Evolutionary conservation across 768 basidiomycete genomes (phyloP).

Genomic region (Myochromella boudieri): DNA sequence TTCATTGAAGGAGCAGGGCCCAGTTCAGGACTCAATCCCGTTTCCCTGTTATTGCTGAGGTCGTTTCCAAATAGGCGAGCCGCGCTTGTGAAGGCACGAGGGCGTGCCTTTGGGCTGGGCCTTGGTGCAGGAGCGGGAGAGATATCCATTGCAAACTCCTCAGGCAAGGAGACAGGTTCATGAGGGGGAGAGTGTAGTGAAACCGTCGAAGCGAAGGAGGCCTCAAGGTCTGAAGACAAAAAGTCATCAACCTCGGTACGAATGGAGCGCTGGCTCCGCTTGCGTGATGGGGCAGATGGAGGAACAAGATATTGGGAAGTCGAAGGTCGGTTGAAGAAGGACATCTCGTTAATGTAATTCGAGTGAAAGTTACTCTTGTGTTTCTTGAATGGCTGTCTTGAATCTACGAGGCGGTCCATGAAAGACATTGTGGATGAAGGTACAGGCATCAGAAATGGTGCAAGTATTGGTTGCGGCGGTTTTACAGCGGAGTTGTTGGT

Average conservation of each 20-base stretch:
- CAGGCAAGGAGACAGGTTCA: conserved; percentile 41
- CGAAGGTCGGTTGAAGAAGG: conserved; percentile 48
- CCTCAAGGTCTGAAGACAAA: conserved; percentile 74
- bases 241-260: conserved; percentile 64
- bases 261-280: conserved; percentile 44
- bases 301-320: conserved; percentile 40
- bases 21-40: conserved; percentile 31
- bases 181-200: conserved; percentile 73
- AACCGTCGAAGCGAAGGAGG: conserved; percentile 81
- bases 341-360: conserved; percentile 42
- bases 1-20: conserved; percentile 31
- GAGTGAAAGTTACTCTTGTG: conserved; percentile 38
- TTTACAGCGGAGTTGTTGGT: conserved; percentile 14
- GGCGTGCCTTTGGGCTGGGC: conserved; percentile 37
- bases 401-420: conserved; percentile 41
- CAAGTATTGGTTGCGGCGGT: conserved; percentile 4
- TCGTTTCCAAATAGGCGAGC: conserved; percentile 74
- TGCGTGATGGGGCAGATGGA: conserved; percentile 46
- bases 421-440: conserved; percentile 28
- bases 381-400: conserved; percentile 42
- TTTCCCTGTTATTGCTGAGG: conserved; percentile 52
- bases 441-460: conserved; percentile 12
- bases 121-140: conserved; percentile 58
- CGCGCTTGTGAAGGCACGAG: conserved; percentile 65
- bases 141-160: conserved; percentile 71